Base-by-base conservation (phyloP, 2,329 filamentous ascomycete genomes). In the Pseudocercospora macadamiae region DNA sequence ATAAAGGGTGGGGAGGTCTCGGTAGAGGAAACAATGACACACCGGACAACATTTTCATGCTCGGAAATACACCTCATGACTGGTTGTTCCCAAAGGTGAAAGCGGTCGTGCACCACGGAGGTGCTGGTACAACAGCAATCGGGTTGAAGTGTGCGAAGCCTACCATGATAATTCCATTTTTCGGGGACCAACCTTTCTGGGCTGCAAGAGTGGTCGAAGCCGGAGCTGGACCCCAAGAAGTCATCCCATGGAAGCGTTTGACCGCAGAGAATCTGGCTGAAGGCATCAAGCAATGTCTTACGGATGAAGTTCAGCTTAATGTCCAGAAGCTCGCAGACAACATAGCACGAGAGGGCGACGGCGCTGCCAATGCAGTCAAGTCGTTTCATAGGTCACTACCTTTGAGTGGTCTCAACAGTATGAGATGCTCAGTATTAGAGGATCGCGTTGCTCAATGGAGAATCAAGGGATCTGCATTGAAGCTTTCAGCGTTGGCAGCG, bases 171-270 rank as follows among this genome's bases (percentile, higher is more conserved):
- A 86, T 92, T 1, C 89, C 89, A 0, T 92, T 92, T 74, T 92
- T 92, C 64, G 89, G 89, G 2, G 89, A 92, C 68, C 89, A 92
- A 71, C 83, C 87, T 49, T 92, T 92, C 70, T 92, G 89, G 89
- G 89, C 89, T 2, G 79, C 80, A 16, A 89, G 89, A 84, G 80
- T 91, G 1, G 80, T 80, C 3, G 83, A 80, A 30, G 80, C 85
- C 1, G 82, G 83, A 23, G 88, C 87, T 0, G 89, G 89, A 0
- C 86, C 88, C 0, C 74, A 77, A 56, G 76, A 82, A 39, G 83
- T 87, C 1, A 81, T 90, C 7, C 88, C 88, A 0, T 89, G 90
- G 74, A 90, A 90, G 73, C 74, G 81, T 8, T 73, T 92, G 1
- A 85, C 79, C 1, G 81, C 79, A 0, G 85, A 90, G 59, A 84